Percentiles rank a stretch among this genome's conserved stretches.
Evolutionary conservation across 306 rosid genomes (phyloP).

Genomic region (Prunus mongolica): DNA sequence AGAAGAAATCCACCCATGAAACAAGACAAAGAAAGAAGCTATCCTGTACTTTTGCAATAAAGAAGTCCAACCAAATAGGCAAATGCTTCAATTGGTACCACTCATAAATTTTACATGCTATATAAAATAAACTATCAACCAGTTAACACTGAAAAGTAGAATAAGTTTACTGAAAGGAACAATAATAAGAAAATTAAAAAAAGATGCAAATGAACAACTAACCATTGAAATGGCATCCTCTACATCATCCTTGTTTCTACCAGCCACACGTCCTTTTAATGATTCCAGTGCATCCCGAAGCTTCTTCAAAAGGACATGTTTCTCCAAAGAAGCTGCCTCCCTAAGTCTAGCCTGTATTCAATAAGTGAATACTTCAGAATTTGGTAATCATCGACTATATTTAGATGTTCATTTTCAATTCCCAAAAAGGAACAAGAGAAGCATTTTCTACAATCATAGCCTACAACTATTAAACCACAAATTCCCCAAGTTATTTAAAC

Average conservation of each 20-base stretch:
- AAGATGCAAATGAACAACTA: slow-evolving; percentile 21
- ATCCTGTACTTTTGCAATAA: background rate
- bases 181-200: slow-evolving; percentile 1
- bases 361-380: slow-evolving; percentile 20
- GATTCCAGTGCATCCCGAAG: slow-evolving; percentile 90
- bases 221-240: slow-evolving; percentile 89
- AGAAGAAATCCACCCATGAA: background rate
- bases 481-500: background rate
- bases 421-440: background rate
- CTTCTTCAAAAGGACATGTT: slow-evolving; percentile 88
- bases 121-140: background rate
- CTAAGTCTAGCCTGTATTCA: slow-evolving; percentile 78
- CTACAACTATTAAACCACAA: background rate
- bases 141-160: background rate
- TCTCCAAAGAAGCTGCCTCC: slow-evolving; percentile 88
- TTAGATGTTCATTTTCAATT: background rate
- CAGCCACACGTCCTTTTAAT: slow-evolving; percentile 75
- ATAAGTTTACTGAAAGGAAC: background rate
- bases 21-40: background rate
- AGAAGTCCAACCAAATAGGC: background rate
- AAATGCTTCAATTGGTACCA: background rate
- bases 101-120: background rate
- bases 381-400: slow-evolving; percentile 1
- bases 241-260: slow-evolving; percentile 84
- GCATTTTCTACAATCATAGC: background rate